phyloP scores from a whole-genome alignment of 23 red algal genomes.

The Gracilariopsis chorda region DNA sequence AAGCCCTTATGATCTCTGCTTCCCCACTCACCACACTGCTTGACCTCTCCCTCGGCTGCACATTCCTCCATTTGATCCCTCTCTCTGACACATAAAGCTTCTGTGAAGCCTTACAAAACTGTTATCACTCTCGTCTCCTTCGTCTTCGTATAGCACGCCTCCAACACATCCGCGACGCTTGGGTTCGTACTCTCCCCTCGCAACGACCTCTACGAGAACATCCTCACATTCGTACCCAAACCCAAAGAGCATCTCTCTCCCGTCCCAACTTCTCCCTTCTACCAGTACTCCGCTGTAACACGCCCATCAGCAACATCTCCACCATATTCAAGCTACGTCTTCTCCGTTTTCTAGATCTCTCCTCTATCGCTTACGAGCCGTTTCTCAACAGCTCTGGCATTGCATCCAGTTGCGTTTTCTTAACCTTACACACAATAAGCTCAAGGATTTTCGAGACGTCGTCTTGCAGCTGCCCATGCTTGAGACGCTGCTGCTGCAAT shows the following conservation, averaged over 20 bases:
- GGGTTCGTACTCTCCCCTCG: not conserved
- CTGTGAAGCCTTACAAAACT: not conserved
- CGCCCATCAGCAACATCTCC: not conserved
- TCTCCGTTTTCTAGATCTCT: conserved; percentile 8
- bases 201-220: not conserved
- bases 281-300: not conserved
- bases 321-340: not conserved
- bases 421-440: conserved; percentile 26
- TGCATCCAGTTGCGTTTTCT: conserved; percentile 25
- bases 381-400: not conserved
- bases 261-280: not conserved
- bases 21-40: not conserved
- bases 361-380: not conserved
- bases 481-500: conserved; percentile 22
- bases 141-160: not conserved
- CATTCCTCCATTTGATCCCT: not conserved
- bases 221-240: not conserved
- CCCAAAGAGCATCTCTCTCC: not conserved
- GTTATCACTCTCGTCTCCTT: not conserved
- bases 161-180: conserved; percentile 2
- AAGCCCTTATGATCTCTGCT: not conserved
- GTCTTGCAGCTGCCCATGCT: conserved; percentile 18
- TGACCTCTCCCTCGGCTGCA: conserved; percentile 22
- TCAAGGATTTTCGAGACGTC: not conserved
- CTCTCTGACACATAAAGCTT: conserved; percentile 20